These are phyloP conservation scores for Lagenidium sp. DNA, from an alignment of 352 stramenopile genomes.

Conservation along the genomic window DNA sequence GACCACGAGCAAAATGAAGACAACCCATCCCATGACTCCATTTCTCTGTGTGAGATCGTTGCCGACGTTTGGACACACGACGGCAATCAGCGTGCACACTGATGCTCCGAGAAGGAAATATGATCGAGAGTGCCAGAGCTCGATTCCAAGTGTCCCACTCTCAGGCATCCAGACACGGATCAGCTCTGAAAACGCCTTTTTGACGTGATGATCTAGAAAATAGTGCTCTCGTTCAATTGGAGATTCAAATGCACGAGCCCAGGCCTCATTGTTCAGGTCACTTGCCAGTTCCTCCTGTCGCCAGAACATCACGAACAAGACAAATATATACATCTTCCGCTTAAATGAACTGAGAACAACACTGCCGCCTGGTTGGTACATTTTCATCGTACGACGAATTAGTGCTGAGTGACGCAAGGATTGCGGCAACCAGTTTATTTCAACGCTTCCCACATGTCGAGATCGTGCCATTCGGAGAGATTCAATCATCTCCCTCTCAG, in stretches of 20 bases:
- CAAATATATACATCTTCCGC: conserved; percentile 10
- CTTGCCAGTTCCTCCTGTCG: conserved; percentile 34
- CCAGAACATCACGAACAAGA: conserved; percentile 44
- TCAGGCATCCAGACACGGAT: conserved; percentile 52
- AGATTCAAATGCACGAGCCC: conserved; percentile 22
- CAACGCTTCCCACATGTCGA: too few relatives aligned
- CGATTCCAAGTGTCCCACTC: conserved; percentile 36
- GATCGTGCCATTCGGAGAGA: too few relatives aligned
- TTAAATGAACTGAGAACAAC: neutral
- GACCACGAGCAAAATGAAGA: too few relatives aligned
- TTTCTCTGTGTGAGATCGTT: too few relatives aligned
- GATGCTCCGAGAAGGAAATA: conserved; percentile 30
- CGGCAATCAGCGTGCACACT: conserved; percentile 9
- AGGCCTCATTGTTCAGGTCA: conserved; percentile 30
- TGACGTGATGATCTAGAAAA: conserved; percentile 27
- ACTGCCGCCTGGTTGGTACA: too few relatives aligned
- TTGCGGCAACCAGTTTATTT: too few relatives aligned
- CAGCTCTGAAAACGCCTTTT: conserved; percentile 31
- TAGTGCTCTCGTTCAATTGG: conserved; percentile 21
- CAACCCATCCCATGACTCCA: too few relatives aligned
- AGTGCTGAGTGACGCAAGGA: too few relatives aligned
- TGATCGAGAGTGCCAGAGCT: conserved; percentile 30
- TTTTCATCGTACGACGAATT: too few relatives aligned
- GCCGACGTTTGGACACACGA: conserved; percentile 1
- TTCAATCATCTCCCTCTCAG: conserved; percentile 15